A percentile compares a stretch with the other conserved stretches of the same genome.
Conservation (phyloP, 2,329 filamentous ascomycete genomes). For the Pseudogymnoascus sp. region DNA sequence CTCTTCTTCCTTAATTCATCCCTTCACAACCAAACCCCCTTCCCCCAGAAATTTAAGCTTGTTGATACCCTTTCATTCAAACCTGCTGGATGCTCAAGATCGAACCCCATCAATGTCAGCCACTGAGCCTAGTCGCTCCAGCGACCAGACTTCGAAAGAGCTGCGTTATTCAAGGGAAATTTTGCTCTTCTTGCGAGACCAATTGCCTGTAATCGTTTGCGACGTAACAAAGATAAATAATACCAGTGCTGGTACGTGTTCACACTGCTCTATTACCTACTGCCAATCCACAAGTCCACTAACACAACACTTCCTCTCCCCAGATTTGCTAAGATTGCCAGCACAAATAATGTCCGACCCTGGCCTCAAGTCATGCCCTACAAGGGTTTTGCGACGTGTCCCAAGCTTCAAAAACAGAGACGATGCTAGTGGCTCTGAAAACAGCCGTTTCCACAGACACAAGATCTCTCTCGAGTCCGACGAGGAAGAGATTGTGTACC, state of each 20-base stretch:
- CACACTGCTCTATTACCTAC: neutral
- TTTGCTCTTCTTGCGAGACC: slow-evolving; percentile 5
- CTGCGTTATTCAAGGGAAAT: neutral
- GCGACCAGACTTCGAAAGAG: neutral
- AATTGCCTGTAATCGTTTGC: slow-evolving; percentile 10
- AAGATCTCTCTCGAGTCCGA: slow-evolving; percentile 13
- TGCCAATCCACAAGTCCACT: neutral
- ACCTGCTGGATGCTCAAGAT: slow-evolving; percentile 1
- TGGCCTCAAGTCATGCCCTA: neutral
- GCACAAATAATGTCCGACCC: neutral
- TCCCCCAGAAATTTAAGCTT: slow-evolving; percentile 3
- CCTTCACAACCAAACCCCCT: neutral
- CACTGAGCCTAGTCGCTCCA: neutral
- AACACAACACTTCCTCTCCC: neutral
- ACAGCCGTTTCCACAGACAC: neutral
- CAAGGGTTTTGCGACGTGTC: slow-evolving; percentile 1
- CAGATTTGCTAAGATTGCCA: neutral
- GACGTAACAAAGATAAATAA: slow-evolving; percentile 6
- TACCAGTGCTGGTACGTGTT: neutral
- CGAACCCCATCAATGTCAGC: slow-evolving; percentile 3
- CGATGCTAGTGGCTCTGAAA: neutral
- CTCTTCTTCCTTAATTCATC: slow-evolving; percentile 4
- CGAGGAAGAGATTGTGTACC: slow-evolving; percentile 11
- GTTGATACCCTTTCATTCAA: slow-evolving; percentile 1
- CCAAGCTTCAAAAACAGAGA: slow-evolving; percentile 1